Evolutionary conservation across 2,329 filamentous ascomycete genomes (phyloP).

Genomic region (Colletotrichum tropicale): DNA sequence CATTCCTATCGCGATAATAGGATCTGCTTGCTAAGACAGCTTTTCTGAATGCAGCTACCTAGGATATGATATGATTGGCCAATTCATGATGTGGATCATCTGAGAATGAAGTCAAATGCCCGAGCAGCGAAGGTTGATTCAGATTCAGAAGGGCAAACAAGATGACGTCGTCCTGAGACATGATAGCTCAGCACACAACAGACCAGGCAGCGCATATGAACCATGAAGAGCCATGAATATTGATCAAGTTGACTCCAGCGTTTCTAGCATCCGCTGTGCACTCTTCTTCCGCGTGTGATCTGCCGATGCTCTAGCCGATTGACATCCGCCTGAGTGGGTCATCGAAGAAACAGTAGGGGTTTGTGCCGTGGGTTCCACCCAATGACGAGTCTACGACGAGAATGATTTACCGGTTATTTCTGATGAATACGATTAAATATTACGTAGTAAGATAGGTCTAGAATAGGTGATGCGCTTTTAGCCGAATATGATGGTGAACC

Average conservation of each 20-base stretch:
- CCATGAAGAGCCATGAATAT: rapidly evolving
- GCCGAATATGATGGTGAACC: neutral
- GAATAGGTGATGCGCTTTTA: neutral
- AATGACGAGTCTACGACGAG: neutral
- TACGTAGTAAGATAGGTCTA: neutral
- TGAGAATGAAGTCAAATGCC: neutral
- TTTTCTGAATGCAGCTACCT: neutral
- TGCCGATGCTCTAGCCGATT: neutral
- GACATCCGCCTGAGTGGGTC: neutral
- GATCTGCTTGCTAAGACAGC: rapidly evolving
- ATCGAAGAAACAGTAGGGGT: neutral
- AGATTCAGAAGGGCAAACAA: neutral
- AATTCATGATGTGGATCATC: neutral
- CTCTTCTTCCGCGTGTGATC: neutral
- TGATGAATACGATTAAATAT: neutral
- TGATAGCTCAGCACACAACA: neutral
- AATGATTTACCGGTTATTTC: neutral
- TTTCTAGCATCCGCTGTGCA: neutral
- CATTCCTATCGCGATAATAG: neutral
- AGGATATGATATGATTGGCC: neutral
- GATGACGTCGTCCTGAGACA: neutral
- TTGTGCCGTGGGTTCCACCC: neutral
- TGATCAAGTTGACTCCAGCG: neutral
- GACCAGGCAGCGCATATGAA: neutral
- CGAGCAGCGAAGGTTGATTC: neutral